A percentile compares a stretch with the other conserved stretches of the same genome.
These are phyloP conservation scores for Neurospora sp. DNA, from an alignment of 495 filamentous ascomycete species.

Conservation along the genomic window DNA sequence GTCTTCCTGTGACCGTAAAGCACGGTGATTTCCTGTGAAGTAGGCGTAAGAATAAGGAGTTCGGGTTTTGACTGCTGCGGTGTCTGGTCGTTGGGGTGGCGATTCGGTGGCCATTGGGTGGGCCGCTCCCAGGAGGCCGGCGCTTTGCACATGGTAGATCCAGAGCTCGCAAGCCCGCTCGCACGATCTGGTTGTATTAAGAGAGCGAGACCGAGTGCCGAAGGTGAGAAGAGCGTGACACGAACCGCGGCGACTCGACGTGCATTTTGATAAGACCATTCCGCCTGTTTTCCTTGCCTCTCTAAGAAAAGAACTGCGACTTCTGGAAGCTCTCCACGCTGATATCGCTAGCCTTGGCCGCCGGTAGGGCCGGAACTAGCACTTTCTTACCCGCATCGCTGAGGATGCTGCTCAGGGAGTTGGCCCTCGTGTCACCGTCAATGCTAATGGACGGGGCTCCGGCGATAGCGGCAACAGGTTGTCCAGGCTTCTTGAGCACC, in stretches of 20 bases:
- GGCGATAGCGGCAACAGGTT: slow-evolving; percentile 40
- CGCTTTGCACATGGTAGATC: not conserved
- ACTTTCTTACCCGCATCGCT: slow-evolving; percentile 19
- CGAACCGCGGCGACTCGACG: not conserved
- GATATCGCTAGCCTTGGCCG: slow-evolving; percentile 56
- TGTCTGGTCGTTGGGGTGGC: not conserved
- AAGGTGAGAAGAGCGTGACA: not conserved
- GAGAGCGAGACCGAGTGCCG: not conserved
- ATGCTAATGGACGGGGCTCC: slow-evolving; percentile 42
- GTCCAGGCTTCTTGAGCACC: slow-evolving; percentile 52
- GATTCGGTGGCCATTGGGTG: not conserved
- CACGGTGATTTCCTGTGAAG: not conserved
- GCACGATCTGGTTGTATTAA: not conserved
- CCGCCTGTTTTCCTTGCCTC: not conserved
- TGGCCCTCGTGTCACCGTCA: slow-evolving; percentile 26
- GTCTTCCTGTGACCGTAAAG: not conserved
- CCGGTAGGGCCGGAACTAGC: slow-evolving; percentile 37
- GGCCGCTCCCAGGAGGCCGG: not conserved
- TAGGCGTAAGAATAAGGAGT: not conserved
- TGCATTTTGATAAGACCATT: not conserved
- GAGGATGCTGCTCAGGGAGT: slow-evolving; percentile 34
- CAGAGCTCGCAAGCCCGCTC: not conserved
- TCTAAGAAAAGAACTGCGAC: slow-evolving; percentile 71
- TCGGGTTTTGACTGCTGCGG: not conserved
- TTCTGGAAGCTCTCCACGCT: slow-evolving; percentile 83